Evolutionary conservation across 2,329 filamentous ascomycete genomes (phyloP).

Genomic region (Sporothrix variecibatus): DNA sequence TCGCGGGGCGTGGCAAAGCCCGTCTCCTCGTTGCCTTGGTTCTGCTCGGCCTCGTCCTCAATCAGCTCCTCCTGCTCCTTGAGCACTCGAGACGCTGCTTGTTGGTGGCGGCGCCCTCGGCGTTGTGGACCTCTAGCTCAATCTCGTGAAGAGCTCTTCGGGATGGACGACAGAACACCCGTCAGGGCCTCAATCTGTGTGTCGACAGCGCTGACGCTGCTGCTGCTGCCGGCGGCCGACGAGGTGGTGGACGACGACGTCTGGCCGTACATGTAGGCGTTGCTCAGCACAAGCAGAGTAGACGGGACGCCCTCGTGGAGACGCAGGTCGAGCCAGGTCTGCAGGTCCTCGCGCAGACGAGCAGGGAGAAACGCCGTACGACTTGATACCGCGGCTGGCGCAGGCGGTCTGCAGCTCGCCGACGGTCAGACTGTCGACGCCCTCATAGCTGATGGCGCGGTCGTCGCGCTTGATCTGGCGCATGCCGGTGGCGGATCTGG

Average conservation of each 20-base stretch:
- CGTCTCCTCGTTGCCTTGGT: conserved; percentile 73
- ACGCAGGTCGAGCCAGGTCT: conserved; percentile 91
- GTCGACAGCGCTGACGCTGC: conserved; percentile 73
- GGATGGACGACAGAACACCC: conserved; percentile 92
- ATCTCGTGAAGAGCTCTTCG: conserved; percentile 99
- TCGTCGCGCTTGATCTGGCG: conserved; percentile 99
- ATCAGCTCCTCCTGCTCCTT: conserved; percentile 99
- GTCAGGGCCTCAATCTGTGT: conserved; percentile 91
- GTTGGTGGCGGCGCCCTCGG: conserved; percentile 96
- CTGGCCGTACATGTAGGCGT: conserved; percentile 95
- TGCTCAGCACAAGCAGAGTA: conserved; percentile 91
- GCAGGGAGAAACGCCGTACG: conserved; percentile 88
- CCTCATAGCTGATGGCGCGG: conserved; percentile 89
- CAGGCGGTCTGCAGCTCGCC: conserved; percentile 90
- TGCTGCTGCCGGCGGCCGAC: not conserved
- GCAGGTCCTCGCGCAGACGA: conserved; percentile 82
- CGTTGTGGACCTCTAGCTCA: conserved; percentile 94
- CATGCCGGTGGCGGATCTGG: conserved; percentile 96
- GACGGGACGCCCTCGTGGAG: conserved; percentile 95
- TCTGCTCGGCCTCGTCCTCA: conserved; percentile 93
- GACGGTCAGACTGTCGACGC: conserved; percentile 90
- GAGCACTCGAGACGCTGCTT: conserved; percentile 97
- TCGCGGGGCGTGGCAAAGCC: conserved; percentile 79
- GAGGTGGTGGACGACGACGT: conserved; percentile 33
- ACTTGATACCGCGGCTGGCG: conserved; percentile 87